Evolutionary conservation across 2,329 filamentous ascomycete genomes (phyloP), one percentile per base, ranked within the genome.

Genomic region (Fusarium napiforme): DNA sequence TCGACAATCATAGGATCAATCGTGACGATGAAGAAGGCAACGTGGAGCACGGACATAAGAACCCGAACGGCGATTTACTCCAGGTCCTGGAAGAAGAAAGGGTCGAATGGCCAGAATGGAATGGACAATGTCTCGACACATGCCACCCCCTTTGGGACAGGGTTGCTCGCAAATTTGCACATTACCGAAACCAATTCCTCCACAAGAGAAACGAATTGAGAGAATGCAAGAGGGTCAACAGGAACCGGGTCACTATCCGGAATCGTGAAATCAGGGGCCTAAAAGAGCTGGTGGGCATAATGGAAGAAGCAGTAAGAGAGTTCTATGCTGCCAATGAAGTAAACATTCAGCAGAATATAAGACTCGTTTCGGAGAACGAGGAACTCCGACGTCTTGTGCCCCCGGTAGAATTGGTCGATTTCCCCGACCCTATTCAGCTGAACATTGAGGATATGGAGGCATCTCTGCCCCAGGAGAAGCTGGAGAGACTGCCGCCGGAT

Each of bases 151-250:
- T 9, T 26, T 72, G 61, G 61, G 1, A 30, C 1, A 5, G 5
- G 7, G 26, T 74, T 5, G 34, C 16, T 15, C 0, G n/a, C 0
- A 1, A 0, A 1, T 45, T 47, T 12, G 18, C 14, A 0, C 1
- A 3, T 2, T 71, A 26, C 11, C 66, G 71, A 19, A 34, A 15
- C 6, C 21, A 0, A 9, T 73, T 63, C 21, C n/a, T 71, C 12
- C 0, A 2, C 1, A 67, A 62, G 28, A 34, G 53, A 42, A 0
- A 3, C 1, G 21, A 23, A 3, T 42, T 73, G 8, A 16, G 6
- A 32, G 1, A 2, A 5, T 43, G 19, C n/a, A 60, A 4, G 39
- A 1, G 21, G 12, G 9, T 2, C 6, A 28, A 40, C 21, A 57
- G 12, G 9, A 0, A 0, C 4, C 53, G 12, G 40, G 61, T 52